These are phyloP conservation scores for Lasiosphaeriaceae sp. DNA, from an alignment of 495 filamentous ascomycete genomes.

Conservation along the genomic window DNA sequence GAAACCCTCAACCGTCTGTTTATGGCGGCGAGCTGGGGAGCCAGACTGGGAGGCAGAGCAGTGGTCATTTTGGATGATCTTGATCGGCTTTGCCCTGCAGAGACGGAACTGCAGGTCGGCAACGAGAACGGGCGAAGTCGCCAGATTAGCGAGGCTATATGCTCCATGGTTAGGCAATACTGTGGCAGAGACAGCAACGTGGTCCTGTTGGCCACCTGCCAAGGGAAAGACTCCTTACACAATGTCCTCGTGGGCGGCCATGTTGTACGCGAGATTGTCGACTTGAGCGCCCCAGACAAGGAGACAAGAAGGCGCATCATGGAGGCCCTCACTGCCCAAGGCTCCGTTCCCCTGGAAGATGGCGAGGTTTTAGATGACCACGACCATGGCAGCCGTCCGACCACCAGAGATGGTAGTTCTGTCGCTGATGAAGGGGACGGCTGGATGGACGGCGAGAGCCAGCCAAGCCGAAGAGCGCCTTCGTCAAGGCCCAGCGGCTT, in stretches of 20 bases:
- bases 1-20: constrained; percentile 80
- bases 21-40: constrained; percentile 84
- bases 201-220: constrained; percentile 84
- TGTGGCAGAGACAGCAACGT: constrained; percentile 70
- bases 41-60: constrained; percentile 74
- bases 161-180: constrained; percentile 76
- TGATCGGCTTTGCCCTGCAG: constrained; percentile 84
- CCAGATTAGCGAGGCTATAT: constrained; percentile 86
- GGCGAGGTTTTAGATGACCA: constrained; percentile 31
- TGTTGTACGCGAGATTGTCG: constrained; percentile 77
- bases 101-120: constrained; percentile 89
- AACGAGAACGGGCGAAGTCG: constrained; percentile 87
- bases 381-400: constrained; percentile 42
- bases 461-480: constrained; percentile 16
- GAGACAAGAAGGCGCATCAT: constrained; percentile 79
- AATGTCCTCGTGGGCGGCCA: constrained; percentile 76
- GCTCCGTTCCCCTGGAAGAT: constrained; percentile 40
- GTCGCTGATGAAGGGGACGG: constrained; percentile 50
- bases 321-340: constrained; percentile 59
- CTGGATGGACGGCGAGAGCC: constrained; percentile 64
- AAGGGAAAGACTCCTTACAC: constrained; percentile 84
- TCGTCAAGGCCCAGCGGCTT: constrained; percentile 54
- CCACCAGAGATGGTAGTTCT: constrained; percentile 48
- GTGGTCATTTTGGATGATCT: constrained; percentile 88
- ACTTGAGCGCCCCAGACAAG: constrained; percentile 84